Base-by-base conservation (phyloP, 2,329 filamentous ascomycete genomes). In the Penicillium sp. region DNA sequence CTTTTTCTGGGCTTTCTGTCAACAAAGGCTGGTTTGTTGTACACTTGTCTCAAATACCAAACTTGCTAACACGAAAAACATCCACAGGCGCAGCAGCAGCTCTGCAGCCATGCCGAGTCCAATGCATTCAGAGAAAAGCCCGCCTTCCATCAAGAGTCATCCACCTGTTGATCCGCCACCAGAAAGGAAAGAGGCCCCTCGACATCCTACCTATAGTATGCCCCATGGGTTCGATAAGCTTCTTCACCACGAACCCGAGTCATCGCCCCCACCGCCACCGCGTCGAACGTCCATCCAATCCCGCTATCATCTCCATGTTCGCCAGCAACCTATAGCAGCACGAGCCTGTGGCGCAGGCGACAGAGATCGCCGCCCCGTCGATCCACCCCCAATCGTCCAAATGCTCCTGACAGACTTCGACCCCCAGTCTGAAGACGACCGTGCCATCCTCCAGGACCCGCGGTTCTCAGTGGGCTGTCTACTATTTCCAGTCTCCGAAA, bases 311-410 rank as follows among this genome's bases (percentile, higher is more conserved):
- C 57, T 72, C 6, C 61, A 65, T 29, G 61, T 72, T 17, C 62
- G 69, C 29, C 68, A 72, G 45, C 68, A 72, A 30, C 69, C 69
- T 20, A 51, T 65, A 16, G 67, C 65, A 13, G 68, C 67, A 28
- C 62, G 69, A 40, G 68, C 69, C 20, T 69, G 66, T 48, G 68
- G 67, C 11, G 65, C 67, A 22, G 67, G 68, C 23, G 68, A 71
- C 36, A 60, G 68, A 42, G 68, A 70, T 38, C 61, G 69, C 34
- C 66, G 68, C 30, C 60, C 67, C 3, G 60, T 72, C 18, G 69
- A 72, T 42, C 69, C 69, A 11, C 66, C 68, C 13, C 68, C 68
- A 12, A 68, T 72, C 28, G 48, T 72, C 13, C 69, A 71, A 42
- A 56, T 72, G 35, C 59, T 70, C 22, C 53, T 72, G 11, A 56